These are phyloP conservation scores for Themeda triandra DNA, from an alignment of 176 grass and related monocot species.

Conservation along the genomic window DNA sequence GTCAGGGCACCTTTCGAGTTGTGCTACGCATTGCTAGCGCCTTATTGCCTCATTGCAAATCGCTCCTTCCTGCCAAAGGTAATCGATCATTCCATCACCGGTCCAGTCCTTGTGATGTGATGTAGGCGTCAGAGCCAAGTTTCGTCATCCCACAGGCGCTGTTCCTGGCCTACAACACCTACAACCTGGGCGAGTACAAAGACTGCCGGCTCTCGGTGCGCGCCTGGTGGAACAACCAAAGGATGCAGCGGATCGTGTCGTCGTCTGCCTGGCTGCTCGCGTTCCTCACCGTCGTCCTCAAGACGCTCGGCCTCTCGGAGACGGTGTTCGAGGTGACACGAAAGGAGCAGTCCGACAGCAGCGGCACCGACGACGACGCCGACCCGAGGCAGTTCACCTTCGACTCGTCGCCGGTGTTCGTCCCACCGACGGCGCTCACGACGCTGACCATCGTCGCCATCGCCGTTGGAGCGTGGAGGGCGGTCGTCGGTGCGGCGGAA, in stretches of 20 bases:
- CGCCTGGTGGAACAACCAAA: conserved; percentile 59
- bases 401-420: conserved; percentile 40
- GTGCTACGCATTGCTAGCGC: conserved; percentile 40
- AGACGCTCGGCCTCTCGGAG: conserved; percentile 46
- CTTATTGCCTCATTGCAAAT: conserved; percentile 47
- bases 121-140: conserved; percentile 26
- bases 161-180: conserved; percentile 3
- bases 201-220: conserved; percentile 20
- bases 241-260: conserved; percentile 45
- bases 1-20: conserved; percentile 38
- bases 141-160: conserved; percentile 13
- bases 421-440: conserved; percentile 22
- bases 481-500: neutral
- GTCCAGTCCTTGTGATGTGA: too few relatives aligned
- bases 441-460: conserved; percentile 15
- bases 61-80: conserved; percentile 54
- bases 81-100: too few relatives aligned
- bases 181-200: conserved; percentile 39
- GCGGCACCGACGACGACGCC: neutral
- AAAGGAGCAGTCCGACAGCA: conserved; percentile 21
- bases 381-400: conserved; percentile 41
- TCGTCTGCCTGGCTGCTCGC: conserved; percentile 42
- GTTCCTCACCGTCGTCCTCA: conserved; percentile 45
- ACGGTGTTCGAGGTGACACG: conserved; percentile 53
- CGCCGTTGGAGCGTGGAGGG: neutral